Conservation (phyloP, 345 rosid genomes). For the Lenwebbia sp. region DNA sequence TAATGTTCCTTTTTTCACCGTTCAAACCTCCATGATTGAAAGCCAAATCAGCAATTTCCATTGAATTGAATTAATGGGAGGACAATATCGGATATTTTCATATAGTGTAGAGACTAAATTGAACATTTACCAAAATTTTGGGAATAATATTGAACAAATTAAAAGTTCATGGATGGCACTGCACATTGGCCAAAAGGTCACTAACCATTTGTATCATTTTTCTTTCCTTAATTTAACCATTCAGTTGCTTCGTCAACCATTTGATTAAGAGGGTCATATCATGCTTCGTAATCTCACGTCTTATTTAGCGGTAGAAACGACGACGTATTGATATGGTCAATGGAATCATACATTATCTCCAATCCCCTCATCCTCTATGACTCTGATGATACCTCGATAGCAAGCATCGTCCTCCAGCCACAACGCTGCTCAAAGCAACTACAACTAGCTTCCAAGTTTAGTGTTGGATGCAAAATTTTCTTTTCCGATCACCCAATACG, state of each 20-base stretch:
- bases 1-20: too few species aligned
- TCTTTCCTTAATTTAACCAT: background rate
- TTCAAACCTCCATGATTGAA: too few species aligned
- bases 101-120: too few species aligned
- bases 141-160: too few species aligned
- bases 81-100: too few species aligned
- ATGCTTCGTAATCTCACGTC: background rate
- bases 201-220: too few species aligned
- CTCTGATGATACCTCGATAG: background rate
- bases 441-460: background rate
- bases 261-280: background rate
- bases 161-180: too few species aligned
- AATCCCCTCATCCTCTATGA: background rate
- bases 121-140: too few species aligned
- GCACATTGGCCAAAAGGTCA: too few species aligned
- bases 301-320: background rate
- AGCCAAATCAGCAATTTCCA: too few species aligned
- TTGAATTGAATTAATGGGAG: too few species aligned
- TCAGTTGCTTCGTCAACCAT: background rate
- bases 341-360: background rate
- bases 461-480: background rate
- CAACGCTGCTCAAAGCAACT: background rate
- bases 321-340: fast-evolving
- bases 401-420: background rate
- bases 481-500: background rate